Evolutionary conservation across 345 rosid genomes (phyloP).

Genomic region (Linum tenue): DNA sequence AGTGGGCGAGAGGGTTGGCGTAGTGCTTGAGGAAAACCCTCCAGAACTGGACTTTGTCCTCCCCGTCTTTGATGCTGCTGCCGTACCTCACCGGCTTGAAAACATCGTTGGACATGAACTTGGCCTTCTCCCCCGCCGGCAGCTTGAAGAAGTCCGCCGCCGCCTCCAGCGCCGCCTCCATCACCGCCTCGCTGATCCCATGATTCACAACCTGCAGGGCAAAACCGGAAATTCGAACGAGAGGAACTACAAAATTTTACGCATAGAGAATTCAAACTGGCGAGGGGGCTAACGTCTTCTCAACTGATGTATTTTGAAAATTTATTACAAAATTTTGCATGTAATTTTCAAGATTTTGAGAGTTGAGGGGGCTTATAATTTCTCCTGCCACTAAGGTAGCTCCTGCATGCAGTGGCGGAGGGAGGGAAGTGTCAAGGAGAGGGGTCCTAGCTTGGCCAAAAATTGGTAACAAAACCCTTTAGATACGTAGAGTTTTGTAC

Average conservation of each 20-base stretch:
- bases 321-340: no score
- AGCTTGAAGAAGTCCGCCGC: constrained; percentile 37
- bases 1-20: constrained; percentile 50
- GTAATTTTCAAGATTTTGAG: no score
- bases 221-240: neutral
- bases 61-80: constrained; percentile 48
- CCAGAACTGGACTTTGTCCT: constrained; percentile 48
- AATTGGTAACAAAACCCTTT: no score
- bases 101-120: constrained; percentile 47
- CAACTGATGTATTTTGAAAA: no score
- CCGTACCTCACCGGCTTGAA: constrained; percentile 46
- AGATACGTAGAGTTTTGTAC: no score
- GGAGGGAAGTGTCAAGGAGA: no score
- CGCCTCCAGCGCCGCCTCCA: constrained; percentile 38
- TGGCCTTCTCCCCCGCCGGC: constrained; percentile 37
- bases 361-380: no score
- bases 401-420: no score
- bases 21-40: constrained; percentile 65
- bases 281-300: no score
- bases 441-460: no score
- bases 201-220: constrained; percentile 41
- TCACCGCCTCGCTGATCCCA: constrained; percentile 36
- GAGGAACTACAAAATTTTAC: neutral
- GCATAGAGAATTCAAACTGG: no score
- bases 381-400: no score